Base-by-base conservation (phyloP, 495 filamentous ascomycete species). In the Niebla homalea region DNA sequence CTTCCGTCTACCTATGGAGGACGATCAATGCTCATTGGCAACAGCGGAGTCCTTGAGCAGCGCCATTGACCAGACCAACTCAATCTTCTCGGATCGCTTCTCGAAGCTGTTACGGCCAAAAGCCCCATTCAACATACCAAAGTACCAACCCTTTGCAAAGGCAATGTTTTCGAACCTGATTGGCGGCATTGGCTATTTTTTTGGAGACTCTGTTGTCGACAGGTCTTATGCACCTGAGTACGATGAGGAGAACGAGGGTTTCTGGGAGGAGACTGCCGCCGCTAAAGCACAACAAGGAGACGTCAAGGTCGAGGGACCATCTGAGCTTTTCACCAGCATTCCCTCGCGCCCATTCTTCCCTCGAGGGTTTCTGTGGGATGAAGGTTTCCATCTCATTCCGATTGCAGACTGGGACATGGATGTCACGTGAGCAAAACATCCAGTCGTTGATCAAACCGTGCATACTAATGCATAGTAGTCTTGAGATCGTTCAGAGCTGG, bases 331-430 rank as follows among this genome's bases (percentile, higher is more conserved):
- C 60, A 94, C 89, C 23, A 88, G 84, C 62, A 85, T 97, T 49
- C 92, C 92, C 5, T 96, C 89, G 21, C 72, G 92, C 15, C 86
- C 92, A 2, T 98, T 97, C 74, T 98, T 98, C 64, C 93, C 92
- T 0, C 71, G 92, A 59, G 92, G 92, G 0, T 98, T 98, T 65
- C 72, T 95, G 7, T 98, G 92, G 92, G 92, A 98, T 62, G 92
- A 98, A 60, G 92, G 92, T 2, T 98, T 97, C 67, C 92, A 98
- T 60, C 71, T 97, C 32, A 74, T 97, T 48, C 93, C 93, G 16
- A 78, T 98, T 41, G 75, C 84, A 19, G 93, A 97, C 56, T 98
- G 87, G 79, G 92, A 98, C 59, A 80, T 85, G 29, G 89, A 94
- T 62, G 76, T 98, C 42, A 82, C 86, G 69, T 78, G 67, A 39